Evolutionary conservation across 164 flowering plant species (phyloP), one percentile per base, ranked within the genome.

Genomic region (Aristolochia californica): DNA sequence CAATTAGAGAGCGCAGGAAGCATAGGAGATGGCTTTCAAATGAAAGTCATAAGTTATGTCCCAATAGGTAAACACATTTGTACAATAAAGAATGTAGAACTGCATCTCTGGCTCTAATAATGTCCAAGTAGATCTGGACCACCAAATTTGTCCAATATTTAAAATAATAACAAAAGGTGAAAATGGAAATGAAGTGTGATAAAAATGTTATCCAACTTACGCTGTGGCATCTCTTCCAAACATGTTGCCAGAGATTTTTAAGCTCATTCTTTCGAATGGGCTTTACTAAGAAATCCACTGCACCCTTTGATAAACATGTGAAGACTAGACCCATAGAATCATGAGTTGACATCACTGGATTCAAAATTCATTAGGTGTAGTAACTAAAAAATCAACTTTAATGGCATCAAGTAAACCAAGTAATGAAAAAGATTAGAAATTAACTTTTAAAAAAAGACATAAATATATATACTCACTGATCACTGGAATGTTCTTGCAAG

Each of bases 251-350:
- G 57, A 83, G 85, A 49, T 80, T 83, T 70, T 77, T 80, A 43
- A 83, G 83, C 76, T 83, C 88, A 74, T 83, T 83, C 68, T 83
- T 83, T 43, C 85, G 75, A 62, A 83, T 76, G 61, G 88, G 88
- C 70, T 83, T 83, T 70, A 79, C 80, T 60, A 80, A 64, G 64
- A 80, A 83, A 72, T 83, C 88, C 58, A 79, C 85, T 34, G 83
- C 88, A 62, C 88, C 85, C 67, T 73, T 79, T 61, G 88, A 83
- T 58, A 83, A 60, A 62, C 88, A 83, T 68, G 71, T 80, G 63
- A 83, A 83, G 51, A 83, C 88, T 72, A 80, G 55, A 54, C 83
- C 80, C 83, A 80, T 77, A 40, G 88, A 77, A 68, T 83, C 88
- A 71, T 74, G 81, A 66, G 82, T 77, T 66, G 88, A 80, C 85